Conservation (phyloP, 805 yeast genomes). For the Cyberlindnera galapagoensis region DNA sequence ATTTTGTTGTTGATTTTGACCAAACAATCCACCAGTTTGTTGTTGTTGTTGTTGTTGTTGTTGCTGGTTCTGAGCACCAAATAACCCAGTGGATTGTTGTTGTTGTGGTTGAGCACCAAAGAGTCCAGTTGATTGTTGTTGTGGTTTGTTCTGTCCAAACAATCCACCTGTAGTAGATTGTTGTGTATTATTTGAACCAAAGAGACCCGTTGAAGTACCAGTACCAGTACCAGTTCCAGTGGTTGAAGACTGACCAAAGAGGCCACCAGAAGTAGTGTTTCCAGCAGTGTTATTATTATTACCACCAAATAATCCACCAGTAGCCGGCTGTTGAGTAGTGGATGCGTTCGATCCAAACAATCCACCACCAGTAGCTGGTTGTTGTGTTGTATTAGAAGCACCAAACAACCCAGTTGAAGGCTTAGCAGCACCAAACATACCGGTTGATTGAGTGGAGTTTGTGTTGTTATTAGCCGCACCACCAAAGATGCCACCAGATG, state of each 20-base stretch:
- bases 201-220: constrained; percentile 3
- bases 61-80: neutral
- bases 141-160: constrained; percentile 10
- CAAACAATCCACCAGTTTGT: constrained; percentile 17
- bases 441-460: constrained; percentile 2
- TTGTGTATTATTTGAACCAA: no score
- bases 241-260: no score
- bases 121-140: constrained; percentile 18
- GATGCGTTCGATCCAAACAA: constrained; percentile 26
- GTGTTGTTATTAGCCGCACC: neutral
- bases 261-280: constrained; percentile 11
- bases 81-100: no score
- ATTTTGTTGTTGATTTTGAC: constrained; percentile 14
- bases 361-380: constrained; percentile 28
- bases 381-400: constrained; percentile 10
- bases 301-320: constrained; percentile 28
- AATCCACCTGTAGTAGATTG: constrained; percentile 7
- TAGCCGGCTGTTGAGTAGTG: constrained; percentile 4
- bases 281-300: constrained; percentile 12
- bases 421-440: constrained; percentile 7
- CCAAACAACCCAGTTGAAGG: constrained; percentile 28
- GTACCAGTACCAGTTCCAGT: no score
- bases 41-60: constrained; percentile 6
- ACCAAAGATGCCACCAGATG: constrained; percentile 30
- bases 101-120: constrained; percentile 23